These are phyloP conservation scores for Fraxinus anomala DNA, from an alignment of 257 asterid species.

Conservation along the genomic window DNA sequence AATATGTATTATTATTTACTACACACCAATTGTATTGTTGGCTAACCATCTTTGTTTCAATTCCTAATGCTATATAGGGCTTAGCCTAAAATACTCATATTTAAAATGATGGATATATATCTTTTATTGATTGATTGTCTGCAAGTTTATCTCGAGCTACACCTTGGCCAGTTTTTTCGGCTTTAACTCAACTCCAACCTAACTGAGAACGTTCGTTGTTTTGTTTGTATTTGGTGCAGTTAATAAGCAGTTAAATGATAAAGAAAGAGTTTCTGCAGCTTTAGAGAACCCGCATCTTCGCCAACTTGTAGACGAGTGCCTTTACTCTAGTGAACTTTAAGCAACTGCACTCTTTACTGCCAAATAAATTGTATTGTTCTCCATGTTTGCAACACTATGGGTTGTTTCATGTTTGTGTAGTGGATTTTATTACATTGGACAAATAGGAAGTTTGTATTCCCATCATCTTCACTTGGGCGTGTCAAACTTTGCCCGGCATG, in stretches of 20 bases:
- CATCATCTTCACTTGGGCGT: neutral
- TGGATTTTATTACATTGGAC: neutral
- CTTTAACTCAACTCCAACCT: neutral
- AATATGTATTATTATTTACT: neutral
- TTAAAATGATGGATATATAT: neutral
- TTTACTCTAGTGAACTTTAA: slow-evolving; percentile 82
- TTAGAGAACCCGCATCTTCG: slow-evolving; percentile 88
- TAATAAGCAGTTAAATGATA: slow-evolving; percentile 86
- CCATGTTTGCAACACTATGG: neutral
- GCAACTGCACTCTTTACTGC: neutral
- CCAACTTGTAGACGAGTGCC: slow-evolving; percentile 88
- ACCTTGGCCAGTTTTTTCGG: neutral
- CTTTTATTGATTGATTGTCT: neutral
- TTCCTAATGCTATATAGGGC: neutral
- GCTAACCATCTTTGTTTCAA: neutral
- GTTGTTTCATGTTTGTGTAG: neutral
- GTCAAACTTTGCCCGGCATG: neutral
- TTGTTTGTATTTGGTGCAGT: slow-evolving; percentile 43
- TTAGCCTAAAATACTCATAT: neutral
- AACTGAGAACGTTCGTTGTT: neutral
- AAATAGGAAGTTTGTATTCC: neutral
- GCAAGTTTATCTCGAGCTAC: neutral
- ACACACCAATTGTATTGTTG: neutral
- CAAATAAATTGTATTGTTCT: slow-evolving; percentile 35
- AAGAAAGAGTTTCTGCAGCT: slow-evolving; percentile 91